Percentiles rank a stretch among this genome's conserved stretches.
Conservation (phyloP, 176 grass and related monocot genomes). For the Poa annua region DNA sequence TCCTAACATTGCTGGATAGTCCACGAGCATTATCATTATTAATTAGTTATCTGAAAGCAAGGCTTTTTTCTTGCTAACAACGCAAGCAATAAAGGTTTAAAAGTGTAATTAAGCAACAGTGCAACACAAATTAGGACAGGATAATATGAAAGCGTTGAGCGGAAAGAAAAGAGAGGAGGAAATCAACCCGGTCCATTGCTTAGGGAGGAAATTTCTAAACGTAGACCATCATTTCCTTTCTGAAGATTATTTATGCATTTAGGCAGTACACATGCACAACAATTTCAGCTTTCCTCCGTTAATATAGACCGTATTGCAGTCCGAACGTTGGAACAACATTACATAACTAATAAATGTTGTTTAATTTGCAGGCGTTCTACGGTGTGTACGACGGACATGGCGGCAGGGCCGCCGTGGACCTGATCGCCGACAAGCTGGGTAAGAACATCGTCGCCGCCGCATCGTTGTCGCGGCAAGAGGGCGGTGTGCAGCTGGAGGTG, state of each 20-base stretch:
- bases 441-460: constrained; percentile 55
- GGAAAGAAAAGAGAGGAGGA: neutral
- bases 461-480: neutral
- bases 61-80: too few relatives aligned
- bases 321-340: neutral
- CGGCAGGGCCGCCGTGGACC: constrained; percentile 64
- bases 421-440: constrained; percentile 66
- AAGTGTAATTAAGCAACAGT: too few relatives aligned
- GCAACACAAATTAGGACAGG: neutral
- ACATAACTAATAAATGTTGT: neutral
- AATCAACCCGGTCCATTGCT: constrained; percentile 26
- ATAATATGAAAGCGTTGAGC: neutral
- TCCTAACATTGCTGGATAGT: too few relatives aligned
- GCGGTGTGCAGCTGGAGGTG: neutral
- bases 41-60: neutral
- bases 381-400: constrained; percentile 85
- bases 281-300: neutral
- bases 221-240: neutral
- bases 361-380: constrained; percentile 60
- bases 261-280: neutral
- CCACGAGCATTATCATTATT: too few relatives aligned
- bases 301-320: neutral
- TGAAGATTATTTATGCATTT: neutral
- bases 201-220: constrained; percentile 38
- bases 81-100: too few relatives aligned